Base-by-base conservation (phyloP, 306 rosid species). In the Purshia tridentata region DNA sequence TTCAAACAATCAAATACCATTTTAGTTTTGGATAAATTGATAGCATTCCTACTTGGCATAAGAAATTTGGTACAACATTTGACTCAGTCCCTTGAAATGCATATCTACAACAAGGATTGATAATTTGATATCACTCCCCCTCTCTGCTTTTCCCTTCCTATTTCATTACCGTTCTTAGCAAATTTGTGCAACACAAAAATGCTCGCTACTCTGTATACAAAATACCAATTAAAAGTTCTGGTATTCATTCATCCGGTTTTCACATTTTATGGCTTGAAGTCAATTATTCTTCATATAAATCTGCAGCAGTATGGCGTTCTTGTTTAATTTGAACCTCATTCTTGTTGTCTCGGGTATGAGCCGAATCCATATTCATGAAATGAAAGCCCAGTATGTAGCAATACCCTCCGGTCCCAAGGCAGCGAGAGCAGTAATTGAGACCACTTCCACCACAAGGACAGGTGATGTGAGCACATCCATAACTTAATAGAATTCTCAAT, bases 341-440 rank as follows among this genome's bases (percentile, higher is more conserved):
- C 12, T 41, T 46, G 52, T 47, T 70, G 48, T 82, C 62, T 18
- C 62, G 76, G 70, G 82, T 73, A 76, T 79, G 42, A 78, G 63
- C 35, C 13, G 50, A 53, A 19, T 65, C 91, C 83, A 39, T 84
- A 46, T 84, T 84, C 96, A 88, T 86, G 89, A 94, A 91, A 4
- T 83, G 86, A 82, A 91, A 94, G 10, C 98, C 98, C 87, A 94
- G 86, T 7, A 85, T 80, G 78, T 87, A 83, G 75, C 97, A 86
- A 64, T 88, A 94, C 77, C 91, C 98, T 75, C 97, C 98, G 0
- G 89, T 89, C 35, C 98, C 98, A 55, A 91, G 87, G 79, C 98
- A 94, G 20, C 97, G 91, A 2, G 90, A 71, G 86, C 97, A 91
- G 81, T 83, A 86, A 81, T 70, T 65, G 54, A 89, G 94, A 60